Evolutionary conservation across 1,139 yeast species (phyloP).

Genomic region (Suhomyces wounanorum): DNA sequence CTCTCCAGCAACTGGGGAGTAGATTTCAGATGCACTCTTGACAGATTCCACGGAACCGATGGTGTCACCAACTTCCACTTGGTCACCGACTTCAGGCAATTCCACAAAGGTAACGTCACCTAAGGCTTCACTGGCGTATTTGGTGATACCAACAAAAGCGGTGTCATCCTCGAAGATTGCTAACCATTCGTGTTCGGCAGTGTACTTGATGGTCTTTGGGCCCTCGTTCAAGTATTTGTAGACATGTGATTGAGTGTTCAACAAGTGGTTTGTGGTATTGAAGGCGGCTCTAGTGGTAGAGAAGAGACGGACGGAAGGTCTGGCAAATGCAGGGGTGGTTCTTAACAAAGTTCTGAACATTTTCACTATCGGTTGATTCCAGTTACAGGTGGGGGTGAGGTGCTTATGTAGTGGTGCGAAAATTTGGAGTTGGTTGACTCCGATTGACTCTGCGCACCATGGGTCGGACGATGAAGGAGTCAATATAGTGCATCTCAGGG

Average conservation of each 20-base stretch:
- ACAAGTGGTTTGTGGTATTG: slow-evolving; percentile 46
- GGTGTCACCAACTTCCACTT: slow-evolving; percentile 72
- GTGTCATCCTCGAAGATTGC: slow-evolving; percentile 81
- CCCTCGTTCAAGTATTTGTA: slow-evolving; percentile 50
- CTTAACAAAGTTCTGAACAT: slow-evolving; percentile 16
- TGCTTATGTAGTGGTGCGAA: slow-evolving; percentile 7
- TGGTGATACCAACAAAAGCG: slow-evolving; percentile 88
- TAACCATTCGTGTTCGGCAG: slow-evolving; percentile 95
- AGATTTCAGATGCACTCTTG: slow-evolving; percentile 91
- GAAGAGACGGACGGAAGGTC: slow-evolving; percentile 15
- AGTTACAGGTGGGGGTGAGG: slow-evolving; percentile 3
- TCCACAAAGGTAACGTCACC: slow-evolving; percentile 97
- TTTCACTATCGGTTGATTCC: background rate
- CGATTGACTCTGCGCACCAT: slow-evolving; percentile 8
- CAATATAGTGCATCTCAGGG: background rate
- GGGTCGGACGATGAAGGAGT: background rate
- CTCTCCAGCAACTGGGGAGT: slow-evolving; percentile 83
- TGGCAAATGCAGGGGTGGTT: slow-evolving; percentile 9
- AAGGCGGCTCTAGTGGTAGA: slow-evolving; percentile 23
- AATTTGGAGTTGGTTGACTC: slow-evolving; percentile 9
- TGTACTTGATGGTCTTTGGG: slow-evolving; percentile 64
- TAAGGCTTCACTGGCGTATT: slow-evolving; percentile 95
- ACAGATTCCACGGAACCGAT: slow-evolving; percentile 94
- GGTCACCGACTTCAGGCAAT: slow-evolving; percentile 75
- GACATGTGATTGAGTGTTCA: slow-evolving; percentile 55